A percentile compares a stretch with the other conserved stretches of the same genome.
Evolutionary conservation across 2,329 filamentous ascomycete genomes (phyloP).

Genomic region (Fusarium liriodendri): DNA sequence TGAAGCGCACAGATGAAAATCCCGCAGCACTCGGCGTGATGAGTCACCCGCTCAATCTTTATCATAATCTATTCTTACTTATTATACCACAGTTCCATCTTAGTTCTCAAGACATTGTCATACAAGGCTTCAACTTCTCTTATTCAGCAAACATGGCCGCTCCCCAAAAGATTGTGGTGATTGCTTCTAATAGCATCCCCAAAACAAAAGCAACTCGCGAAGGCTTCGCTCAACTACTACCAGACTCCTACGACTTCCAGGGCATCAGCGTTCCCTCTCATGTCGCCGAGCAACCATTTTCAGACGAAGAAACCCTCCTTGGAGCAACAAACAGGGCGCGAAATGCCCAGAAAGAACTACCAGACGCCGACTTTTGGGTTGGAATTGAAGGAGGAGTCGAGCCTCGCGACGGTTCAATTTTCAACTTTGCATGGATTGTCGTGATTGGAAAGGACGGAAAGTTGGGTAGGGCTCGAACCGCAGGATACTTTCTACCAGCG

Average conservation of each 20-base stretch:
- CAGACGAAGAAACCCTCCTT: constrained; percentile 51
- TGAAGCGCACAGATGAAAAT: background rate
- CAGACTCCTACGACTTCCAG: constrained; percentile 41
- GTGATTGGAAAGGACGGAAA: constrained; percentile 44
- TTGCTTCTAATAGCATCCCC: constrained; percentile 55
- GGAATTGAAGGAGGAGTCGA: constrained; percentile 57
- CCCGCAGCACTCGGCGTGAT: background rate
- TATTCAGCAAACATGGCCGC: background rate
- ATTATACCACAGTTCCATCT: background rate
- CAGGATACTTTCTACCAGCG: constrained; percentile 51
- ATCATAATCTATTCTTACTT: background rate
- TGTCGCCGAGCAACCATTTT: constrained; percentile 54
- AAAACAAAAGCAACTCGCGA: constrained; percentile 52
- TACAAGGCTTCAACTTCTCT: background rate
- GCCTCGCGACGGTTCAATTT: constrained; percentile 40
- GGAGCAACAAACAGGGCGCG: constrained; percentile 53
- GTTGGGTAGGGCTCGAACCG: constrained; percentile 52
- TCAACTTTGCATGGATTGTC: constrained; percentile 56
- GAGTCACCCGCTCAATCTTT: background rate
- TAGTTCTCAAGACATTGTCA: background rate
- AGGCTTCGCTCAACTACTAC: constrained; percentile 52
- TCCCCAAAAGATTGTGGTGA: constrained; percentile 35
- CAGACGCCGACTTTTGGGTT: constrained; percentile 53
- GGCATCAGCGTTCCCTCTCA: constrained; percentile 51
- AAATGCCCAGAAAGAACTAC: constrained; percentile 45